Percentiles rank a stretch among this genome's conserved stretches.
Evolutionary conservation across 495 filamentous ascomycete species (phyloP).

Genomic region (Penicillium taxi): DNA sequence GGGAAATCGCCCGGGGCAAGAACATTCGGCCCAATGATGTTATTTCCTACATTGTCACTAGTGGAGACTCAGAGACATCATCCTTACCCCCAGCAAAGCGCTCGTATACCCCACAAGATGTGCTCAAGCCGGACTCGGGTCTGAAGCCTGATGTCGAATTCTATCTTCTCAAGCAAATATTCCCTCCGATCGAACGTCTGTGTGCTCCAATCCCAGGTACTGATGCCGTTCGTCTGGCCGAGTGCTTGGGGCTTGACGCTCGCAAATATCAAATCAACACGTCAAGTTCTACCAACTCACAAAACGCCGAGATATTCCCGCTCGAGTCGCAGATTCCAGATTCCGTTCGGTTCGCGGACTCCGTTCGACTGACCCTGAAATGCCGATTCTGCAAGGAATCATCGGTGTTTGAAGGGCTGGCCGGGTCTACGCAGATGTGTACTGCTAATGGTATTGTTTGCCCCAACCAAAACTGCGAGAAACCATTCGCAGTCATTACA

Average conservation of each 20-base stretch:
- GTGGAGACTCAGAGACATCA: slow-evolving; percentile 57
- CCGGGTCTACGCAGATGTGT: slow-evolving; percentile 47
- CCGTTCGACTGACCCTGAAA: slow-evolving; percentile 62
- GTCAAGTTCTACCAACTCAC: slow-evolving; percentile 44
- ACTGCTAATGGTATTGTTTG: slow-evolving; percentile 70
- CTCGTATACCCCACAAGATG: slow-evolving; percentile 78
- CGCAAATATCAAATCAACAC: slow-evolving; percentile 73
- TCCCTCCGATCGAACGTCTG: slow-evolving; percentile 95
- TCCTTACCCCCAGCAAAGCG: slow-evolving; percentile 71
- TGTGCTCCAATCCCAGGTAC: slow-evolving; percentile 93
- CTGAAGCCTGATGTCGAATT: slow-evolving; percentile 86
- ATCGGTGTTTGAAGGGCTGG: slow-evolving; percentile 68
- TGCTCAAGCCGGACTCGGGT: slow-evolving; percentile 62
- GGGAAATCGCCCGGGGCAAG: slow-evolving; percentile 80
- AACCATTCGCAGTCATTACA: slow-evolving; percentile 58
- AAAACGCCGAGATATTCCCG: slow-evolving; percentile 60
- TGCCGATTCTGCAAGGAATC: slow-evolving; percentile 71
- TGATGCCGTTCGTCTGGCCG: slow-evolving; percentile 76
- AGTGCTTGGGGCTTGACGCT: slow-evolving; percentile 86
- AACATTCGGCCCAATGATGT: slow-evolving; percentile 86
- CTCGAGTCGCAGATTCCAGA: slow-evolving; percentile 93
- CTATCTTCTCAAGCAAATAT: slow-evolving; percentile 97
- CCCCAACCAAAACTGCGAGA: slow-evolving; percentile 50
- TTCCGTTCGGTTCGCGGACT: slow-evolving; percentile 67
- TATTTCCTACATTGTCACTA: slow-evolving; percentile 89